Base-by-base conservation (phyloP, 2,329 filamentous ascomycete genomes). In the Phaeomoniella chlamydospora region DNA sequence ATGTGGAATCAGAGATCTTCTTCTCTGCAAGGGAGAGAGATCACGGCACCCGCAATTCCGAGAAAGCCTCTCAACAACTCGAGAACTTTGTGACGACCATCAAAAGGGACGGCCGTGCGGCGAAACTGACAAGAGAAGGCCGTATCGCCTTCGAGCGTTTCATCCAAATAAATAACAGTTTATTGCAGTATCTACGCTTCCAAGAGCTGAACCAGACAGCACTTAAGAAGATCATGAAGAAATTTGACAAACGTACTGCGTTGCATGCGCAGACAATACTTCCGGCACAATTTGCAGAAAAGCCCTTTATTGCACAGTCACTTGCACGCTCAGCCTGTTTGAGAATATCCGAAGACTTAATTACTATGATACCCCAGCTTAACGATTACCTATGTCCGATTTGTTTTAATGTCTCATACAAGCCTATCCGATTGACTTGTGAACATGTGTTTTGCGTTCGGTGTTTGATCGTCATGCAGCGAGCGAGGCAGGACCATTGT, bases 241-340 rank as follows among this genome's bases (percentile, higher is more conserved):
- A 88, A 58, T 93, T 93, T 52, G 82, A 90, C 57, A 93, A 93
- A 57, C 73, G 76, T 39, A 93, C 85, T 2, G 74, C 79, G 1
- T 64, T 92, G 14, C 75, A 78, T 16, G 75, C 79, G 1, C 74
- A 74, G 29, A 62, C 70, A 22, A 37, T 41, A 3, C 36, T 46
- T 15, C 40, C 38, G 14, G 14, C 6, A 14, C 16, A 38, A 32
- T 15, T 38, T 41, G 9, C 37, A 43, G 11, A 43, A 35, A 18
- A 41, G 41, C 15, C 38, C 37, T 11, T 82, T 36, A 61, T 67
- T 36, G 69, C 74, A 3, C 70, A 74, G 39, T 71, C 70, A 36
- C 72, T 90, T 42, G 80, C 84, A 30, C 80, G 77, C 49, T 75
- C 81, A 38, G 70, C 90, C 33, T 86, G 82, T 51, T 74, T 78